These are phyloP conservation scores for Pleurotus tuber-regium DNA, from an alignment of 768 basidiomycete species.

Conservation along the genomic window DNA sequence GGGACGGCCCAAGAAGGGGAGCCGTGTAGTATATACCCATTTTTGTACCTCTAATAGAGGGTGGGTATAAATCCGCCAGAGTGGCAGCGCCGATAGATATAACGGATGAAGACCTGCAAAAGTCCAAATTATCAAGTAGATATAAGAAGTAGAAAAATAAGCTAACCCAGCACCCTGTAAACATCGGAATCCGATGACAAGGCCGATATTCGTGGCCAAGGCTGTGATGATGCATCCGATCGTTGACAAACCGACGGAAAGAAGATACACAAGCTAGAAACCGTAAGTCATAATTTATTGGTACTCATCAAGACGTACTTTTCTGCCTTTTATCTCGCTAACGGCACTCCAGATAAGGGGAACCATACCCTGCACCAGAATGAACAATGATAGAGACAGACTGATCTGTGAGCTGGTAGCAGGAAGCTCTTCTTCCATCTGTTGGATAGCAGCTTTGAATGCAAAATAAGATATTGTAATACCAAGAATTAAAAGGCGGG, in stretches of 20 bases:
- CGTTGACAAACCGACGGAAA: conserved; percentile 50
- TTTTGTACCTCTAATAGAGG: conserved; percentile 69
- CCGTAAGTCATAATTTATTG: too few relatives aligned
- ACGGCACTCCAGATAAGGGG: conserved; percentile 69
- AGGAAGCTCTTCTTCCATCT: conserved; percentile 57
- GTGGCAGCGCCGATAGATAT: conserved; percentile 75
- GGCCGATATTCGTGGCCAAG: conserved; percentile 46
- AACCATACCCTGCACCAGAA: conserved; percentile 64
- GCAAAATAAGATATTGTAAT: neutral
- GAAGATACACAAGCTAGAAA: conserved; percentile 53
- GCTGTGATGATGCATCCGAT: conserved; percentile 58
- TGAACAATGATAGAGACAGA: conserved; percentile 68
- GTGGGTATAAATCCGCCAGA: conserved; percentile 76
- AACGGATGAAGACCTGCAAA: conserved; percentile 58
- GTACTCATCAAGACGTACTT: too few relatives aligned
- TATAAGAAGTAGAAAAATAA: neutral
- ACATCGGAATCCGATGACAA: conserved; percentile 66
- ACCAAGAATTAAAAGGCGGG: neutral
- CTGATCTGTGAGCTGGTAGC: conserved; percentile 64
- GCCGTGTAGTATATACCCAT: conserved; percentile 83
- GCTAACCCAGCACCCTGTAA: conserved; percentile 66
- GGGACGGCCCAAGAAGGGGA: conserved; percentile 71
- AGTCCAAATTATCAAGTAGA: conserved; percentile 13
- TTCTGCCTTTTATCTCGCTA: conserved; percentile 76
- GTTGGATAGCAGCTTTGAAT: conserved; percentile 54